Evolutionary conservation across 202 grass and related monocot species (phyloP), one percentile per base, ranked within the genome.

Genomic region (Panicum hallii): DNA sequence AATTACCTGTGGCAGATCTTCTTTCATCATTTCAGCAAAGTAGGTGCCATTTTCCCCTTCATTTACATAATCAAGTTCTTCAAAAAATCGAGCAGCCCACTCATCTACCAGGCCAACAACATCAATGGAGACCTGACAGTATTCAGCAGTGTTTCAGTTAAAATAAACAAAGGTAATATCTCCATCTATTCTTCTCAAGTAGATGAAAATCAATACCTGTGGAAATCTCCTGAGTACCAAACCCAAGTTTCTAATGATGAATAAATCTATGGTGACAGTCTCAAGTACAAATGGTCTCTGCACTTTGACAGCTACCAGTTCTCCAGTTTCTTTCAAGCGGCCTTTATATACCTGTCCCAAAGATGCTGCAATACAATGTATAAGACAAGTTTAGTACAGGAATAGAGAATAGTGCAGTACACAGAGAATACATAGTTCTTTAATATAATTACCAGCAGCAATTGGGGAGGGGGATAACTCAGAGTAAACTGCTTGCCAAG

Each of bases 11-110:
- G 93, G 93, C 85, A 99, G 93, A 93, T 98, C 93, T 87, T 90
- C 54, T 89, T 85, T 95, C 93, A 98, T 93, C 96, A 99, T 90
- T 86, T 99, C 93, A 84, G 93, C 91, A 82, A 99, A 99, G 42
- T 16, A 80, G 16, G 23, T 83, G 26, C 96, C 96, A 90, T 99
- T 99, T 84, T 94, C 91, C 65, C 96, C 96, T 82, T 99, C 96
- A 74, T 95, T 95, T 22, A 99, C 55, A 94, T 99, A 99, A 92
- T 99, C 96, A 72, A 99, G 96, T 86, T 99, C 96, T 89, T 99
- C 96, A 63, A 99, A 99, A 84, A 99, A 95, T 5, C 93, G 93
- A 85, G 96, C 81, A 54, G 96, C 91, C 96, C 96, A 99, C 82
- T 99, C 96, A 88, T 95, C 91, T 66, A 99, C 96, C 65, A 99